Evolutionary conservation across 2,329 filamentous ascomycete genomes (phyloP).

Genomic region (Talaromyces sp.): DNA sequence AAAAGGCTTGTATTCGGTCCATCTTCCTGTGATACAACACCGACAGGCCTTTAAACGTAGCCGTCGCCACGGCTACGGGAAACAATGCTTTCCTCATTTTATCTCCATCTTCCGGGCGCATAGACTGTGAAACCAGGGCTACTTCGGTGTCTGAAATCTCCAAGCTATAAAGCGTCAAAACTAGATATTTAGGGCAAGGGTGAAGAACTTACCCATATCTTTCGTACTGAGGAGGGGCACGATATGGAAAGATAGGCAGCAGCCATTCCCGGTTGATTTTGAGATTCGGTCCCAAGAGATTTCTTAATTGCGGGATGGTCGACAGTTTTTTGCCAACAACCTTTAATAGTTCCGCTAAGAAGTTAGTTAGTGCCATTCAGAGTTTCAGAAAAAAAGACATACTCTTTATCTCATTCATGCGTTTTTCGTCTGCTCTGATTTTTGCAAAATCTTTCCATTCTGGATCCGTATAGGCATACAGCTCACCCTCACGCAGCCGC

Average conservation of each 20-base stretch:
- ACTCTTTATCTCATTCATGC: constrained; percentile 46
- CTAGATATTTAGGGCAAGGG: neutral
- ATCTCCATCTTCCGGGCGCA: constrained; percentile 26
- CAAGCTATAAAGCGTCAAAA: constrained; percentile 15
- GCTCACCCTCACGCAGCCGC: constrained; percentile 25
- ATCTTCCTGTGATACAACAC: constrained; percentile 24
- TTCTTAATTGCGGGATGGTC: constrained; percentile 10
- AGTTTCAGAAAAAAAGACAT: constrained; percentile 18
- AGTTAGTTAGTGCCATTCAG: neutral
- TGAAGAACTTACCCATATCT: constrained; percentile 52
- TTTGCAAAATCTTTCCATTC: constrained; percentile 60
- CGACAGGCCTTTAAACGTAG: constrained; percentile 28
- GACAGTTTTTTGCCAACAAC: constrained; percentile 52
- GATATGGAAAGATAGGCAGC: constrained; percentile 55
- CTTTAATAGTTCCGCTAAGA: constrained; percentile 56
- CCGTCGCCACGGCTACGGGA: constrained; percentile 27
- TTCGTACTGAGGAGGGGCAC: constrained; percentile 55
- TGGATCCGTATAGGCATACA: constrained; percentile 44
- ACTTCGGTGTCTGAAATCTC: constrained; percentile 21
- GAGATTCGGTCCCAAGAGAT: constrained; percentile 45
- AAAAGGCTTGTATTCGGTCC: constrained; percentile 16
- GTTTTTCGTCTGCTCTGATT: constrained; percentile 50
- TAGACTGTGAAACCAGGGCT: constrained; percentile 22
- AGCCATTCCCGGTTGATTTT: constrained; percentile 53
- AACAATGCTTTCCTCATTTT: constrained; percentile 23